Conservation (phyloP, 768 basidiomycete species). For the Pulveroboletus frians region DNA sequence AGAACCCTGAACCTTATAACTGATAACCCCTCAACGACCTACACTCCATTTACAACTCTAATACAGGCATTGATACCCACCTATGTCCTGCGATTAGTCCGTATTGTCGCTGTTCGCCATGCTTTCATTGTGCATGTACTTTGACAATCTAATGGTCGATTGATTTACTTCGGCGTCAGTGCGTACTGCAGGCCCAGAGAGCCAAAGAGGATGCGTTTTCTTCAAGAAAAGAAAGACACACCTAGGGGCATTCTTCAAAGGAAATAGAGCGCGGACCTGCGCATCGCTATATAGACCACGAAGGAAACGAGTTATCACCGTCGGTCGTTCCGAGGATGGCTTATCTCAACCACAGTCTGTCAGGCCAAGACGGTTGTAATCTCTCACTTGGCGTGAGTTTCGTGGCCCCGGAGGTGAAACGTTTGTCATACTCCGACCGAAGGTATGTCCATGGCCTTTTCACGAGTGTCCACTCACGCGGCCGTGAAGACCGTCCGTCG, state of each 20-base stretch:
- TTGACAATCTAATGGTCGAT: slow-evolving; percentile 67
- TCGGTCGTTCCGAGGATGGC: neutral
- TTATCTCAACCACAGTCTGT: neutral
- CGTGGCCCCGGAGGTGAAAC: slow-evolving; percentile 45
- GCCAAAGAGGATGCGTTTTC: slow-evolving; percentile 46
- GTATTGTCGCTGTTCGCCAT: slow-evolving; percentile 66
- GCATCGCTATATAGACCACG: neutral
- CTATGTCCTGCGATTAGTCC: slow-evolving; percentile 73
- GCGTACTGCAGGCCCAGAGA: slow-evolving; percentile 69
- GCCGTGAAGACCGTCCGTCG: neutral
- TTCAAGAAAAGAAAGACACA: slow-evolving; percentile 57
- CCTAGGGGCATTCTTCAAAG: slow-evolving; percentile 67
- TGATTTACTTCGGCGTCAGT: slow-evolving; percentile 51
- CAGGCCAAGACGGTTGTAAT: slow-evolving; percentile 13
- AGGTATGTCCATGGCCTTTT: slow-evolving; percentile 20
- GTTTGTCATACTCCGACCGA: slow-evolving; percentile 46
- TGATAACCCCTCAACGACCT: slow-evolving; percentile 65
- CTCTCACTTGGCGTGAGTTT: slow-evolving; percentile 32
- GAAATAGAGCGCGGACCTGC: slow-evolving; percentile 61
- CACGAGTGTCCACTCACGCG: neutral
- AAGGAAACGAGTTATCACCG: neutral
- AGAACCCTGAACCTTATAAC: slow-evolving; percentile 55
- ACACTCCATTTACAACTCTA: neutral
- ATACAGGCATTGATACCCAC: slow-evolving; percentile 21
- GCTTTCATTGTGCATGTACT: slow-evolving; percentile 51